A percentile compares a stretch with the other conserved stretches of the same genome.
Conservation (phyloP, 352 stramenopile species). For the Pythium pyrilobum region DNA sequence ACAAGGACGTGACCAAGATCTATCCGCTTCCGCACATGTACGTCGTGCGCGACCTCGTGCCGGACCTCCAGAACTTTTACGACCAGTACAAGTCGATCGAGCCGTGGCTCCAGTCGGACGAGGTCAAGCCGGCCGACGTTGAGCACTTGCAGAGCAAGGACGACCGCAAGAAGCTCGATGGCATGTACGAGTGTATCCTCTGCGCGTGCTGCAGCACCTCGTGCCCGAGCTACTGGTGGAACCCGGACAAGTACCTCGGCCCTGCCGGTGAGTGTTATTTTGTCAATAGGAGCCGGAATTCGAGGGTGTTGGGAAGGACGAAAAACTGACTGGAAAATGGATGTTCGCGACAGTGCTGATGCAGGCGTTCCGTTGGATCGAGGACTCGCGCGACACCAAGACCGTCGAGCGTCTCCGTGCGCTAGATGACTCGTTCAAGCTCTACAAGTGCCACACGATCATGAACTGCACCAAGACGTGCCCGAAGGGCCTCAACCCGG, state of each 20-base stretch:
- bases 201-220: slow-evolving; percentile 99
- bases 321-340: slow-evolving; percentile 3
- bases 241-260: slow-evolving; percentile 94
- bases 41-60: slow-evolving; percentile 98
- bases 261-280: slow-evolving; percentile 54
- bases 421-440: slow-evolving; percentile 98
- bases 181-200: slow-evolving; percentile 99
- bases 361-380: slow-evolving; percentile 98
- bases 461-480: slow-evolving; percentile 99
- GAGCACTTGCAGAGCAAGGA: slow-evolving; percentile 90
- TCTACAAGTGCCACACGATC: slow-evolving; percentile 99
- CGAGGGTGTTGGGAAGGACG: neutral
- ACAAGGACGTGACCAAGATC: slow-evolving; percentile 94
- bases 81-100: slow-evolving; percentile 98
- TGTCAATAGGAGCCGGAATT: neutral
- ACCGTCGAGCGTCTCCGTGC: slow-evolving; percentile 94
- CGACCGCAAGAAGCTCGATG: slow-evolving; percentile 99
- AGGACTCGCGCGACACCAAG: slow-evolving; percentile 97
- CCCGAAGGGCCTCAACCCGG: slow-evolving; percentile 99
- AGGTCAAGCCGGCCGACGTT: slow-evolving; percentile 82
- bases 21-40: slow-evolving; percentile 99
- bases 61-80: slow-evolving; percentile 99
- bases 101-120: slow-evolving; percentile 97
- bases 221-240: slow-evolving; percentile 99
- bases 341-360: slow-evolving; percentile 66